A percentile compares a stretch with the other conserved stretches of the same genome.
These are phyloP conservation scores for Calonectria pteridis DNA, from an alignment of 2,329 filamentous ascomycete species.

Conservation along the genomic window DNA sequence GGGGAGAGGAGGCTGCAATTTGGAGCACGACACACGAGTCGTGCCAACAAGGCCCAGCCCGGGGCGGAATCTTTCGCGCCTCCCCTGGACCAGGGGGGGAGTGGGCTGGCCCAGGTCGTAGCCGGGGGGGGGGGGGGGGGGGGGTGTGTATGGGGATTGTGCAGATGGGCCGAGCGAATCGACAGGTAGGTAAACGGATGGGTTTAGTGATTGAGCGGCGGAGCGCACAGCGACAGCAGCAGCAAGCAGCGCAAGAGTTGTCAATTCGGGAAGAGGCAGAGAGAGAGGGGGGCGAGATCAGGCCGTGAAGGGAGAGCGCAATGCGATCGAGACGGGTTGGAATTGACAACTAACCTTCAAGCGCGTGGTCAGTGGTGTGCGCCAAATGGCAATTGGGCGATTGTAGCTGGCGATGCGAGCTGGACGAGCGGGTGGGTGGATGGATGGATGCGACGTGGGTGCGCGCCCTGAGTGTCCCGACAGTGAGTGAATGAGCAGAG, in stretches of 20 bases:
- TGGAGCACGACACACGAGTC: conserved; percentile 48
- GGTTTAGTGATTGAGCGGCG: conserved; percentile 5
- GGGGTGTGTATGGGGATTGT: conserved; percentile 35
- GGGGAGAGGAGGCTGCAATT: conserved; percentile 47
- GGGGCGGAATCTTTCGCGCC: conserved; percentile 47
- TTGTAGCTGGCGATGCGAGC: not conserved
- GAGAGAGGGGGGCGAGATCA: not conserved
- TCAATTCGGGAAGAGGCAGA: not conserved
- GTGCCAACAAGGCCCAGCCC: conserved; percentile 46
- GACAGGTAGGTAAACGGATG: conserved; percentile 18
- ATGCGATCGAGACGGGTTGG: not conserved
- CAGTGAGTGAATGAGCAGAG: conserved; percentile 32
- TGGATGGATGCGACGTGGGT: conserved; percentile 29
- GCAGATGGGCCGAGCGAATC: conserved; percentile 30
- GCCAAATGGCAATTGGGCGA: not conserved
- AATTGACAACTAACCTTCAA: conserved; percentile 24
- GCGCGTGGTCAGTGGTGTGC: not conserved
- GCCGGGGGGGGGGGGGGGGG: conserved; percentile 34
- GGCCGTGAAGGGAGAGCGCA: not conserved
- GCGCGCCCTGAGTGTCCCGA: conserved; percentile 18
- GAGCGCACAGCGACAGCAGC: conserved; percentile 2
- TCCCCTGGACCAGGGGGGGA: conserved; percentile 46
- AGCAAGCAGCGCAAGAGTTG: not conserved
- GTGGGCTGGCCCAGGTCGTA: conserved; percentile 31
- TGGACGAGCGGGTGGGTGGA: conserved; percentile 4